Base-by-base conservation (phyloP, 345 rosid species). In the Stellera chamaejasme region DNA sequence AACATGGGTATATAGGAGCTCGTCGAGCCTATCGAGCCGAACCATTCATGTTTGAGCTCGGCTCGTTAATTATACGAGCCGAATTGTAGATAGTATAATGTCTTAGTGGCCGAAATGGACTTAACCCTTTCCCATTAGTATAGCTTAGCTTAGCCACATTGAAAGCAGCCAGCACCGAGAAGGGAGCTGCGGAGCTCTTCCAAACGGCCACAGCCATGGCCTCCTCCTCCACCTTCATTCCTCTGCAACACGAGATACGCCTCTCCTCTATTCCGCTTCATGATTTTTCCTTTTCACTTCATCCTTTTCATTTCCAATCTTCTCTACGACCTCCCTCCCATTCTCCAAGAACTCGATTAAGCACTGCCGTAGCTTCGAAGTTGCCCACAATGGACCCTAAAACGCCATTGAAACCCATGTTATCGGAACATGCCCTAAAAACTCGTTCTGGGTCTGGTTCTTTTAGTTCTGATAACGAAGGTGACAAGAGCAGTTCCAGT, bases 131-230 rank as follows among this genome's bases (percentile, higher is more conserved):
- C 23, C 23, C 23, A 1, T 19, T 19, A 19, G 23, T 19, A 19
- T 19, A 19, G 23, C 23, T 19, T 19, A 19, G 23, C 23, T 19
- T 19, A 19, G 23, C 23, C 23, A 19, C 23, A 19, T 19, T 19
- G 23, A 19, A 19, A 19, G 23, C 23, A 19, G 23, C 23, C 23
- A 19, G 23, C 23, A 19, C 23, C 23, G 23, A 19, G 23, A 0
- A 19, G 23, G 23, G 23, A 0, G 23, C 23, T 19, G 23, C 23
- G 41, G 42, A 46, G 45, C 15, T 59, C 67, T 42, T 61, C 39
- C 48, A n/a, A 61, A 69, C 78, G 85, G 80, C 83, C 83, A 75
- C 72, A 68, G 39, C 7, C 51, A 83, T 83, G 86, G 82, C 79
- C 74, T 70, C 66, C 74, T 70, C 66, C 69, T 60, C 41, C 52